These are phyloP conservation scores for Phytopythium kandeliae DNA, from an alignment of 352 stramenopile genomes.

Conservation along the genomic window DNA sequence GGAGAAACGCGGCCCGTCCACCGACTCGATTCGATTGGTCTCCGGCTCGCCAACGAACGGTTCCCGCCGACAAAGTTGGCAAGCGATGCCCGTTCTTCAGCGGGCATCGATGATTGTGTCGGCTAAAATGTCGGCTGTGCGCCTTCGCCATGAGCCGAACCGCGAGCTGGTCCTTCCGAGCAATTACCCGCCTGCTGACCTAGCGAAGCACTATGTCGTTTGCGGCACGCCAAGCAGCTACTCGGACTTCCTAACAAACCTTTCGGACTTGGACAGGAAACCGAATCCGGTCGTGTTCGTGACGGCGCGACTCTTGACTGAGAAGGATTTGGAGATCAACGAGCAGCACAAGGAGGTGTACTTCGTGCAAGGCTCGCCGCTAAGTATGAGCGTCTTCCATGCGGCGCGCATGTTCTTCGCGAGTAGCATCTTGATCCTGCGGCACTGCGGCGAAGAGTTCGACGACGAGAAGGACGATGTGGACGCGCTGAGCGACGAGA, in stretches of 20 bases:
- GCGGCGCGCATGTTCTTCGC: constrained; percentile 47
- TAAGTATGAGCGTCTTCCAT: constrained; percentile 56
- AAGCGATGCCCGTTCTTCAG: background rate
- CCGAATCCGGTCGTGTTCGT: constrained; percentile 45
- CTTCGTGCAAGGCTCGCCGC: constrained; percentile 62
- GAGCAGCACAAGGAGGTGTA: constrained; percentile 44
- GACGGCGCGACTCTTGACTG: constrained; percentile 36
- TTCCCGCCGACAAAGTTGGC: constrained; percentile 2
- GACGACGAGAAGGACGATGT: constrained; percentile 21
- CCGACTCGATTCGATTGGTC: background rate
- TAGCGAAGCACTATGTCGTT: constrained; percentile 51
- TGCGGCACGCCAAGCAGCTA: constrained; percentile 67
- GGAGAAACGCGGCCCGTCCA: background rate
- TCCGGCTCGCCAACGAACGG: background rate
- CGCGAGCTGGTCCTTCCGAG: background rate
- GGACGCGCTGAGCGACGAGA: constrained; percentile 46
- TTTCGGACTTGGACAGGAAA: constrained; percentile 42
- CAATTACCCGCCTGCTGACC: constrained; percentile 15
- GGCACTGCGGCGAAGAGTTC: constrained; percentile 46
- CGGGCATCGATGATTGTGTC: constrained; percentile 11
- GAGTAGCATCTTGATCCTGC: constrained; percentile 67
- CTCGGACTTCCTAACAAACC: constrained; percentile 38
- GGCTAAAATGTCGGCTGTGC: constrained; percentile 8
- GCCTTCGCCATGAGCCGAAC: constrained; percentile 5
- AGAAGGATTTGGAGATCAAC: constrained; percentile 41